phyloP scores from a whole-genome alignment of 257 asterid genomes.

The Solanum boliviense region DNA sequence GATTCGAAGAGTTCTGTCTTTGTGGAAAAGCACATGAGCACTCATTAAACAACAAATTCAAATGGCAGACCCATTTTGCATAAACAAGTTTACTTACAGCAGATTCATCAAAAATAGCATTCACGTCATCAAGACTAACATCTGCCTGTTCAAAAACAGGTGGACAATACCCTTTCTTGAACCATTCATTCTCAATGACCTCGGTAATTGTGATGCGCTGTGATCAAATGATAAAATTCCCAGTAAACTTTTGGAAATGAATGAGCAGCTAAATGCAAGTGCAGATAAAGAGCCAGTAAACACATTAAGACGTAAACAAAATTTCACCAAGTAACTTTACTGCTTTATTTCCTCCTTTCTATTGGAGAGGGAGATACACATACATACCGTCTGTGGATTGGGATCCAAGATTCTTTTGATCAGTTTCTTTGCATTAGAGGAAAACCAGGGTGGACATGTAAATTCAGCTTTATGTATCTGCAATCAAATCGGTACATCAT shows the following conservation, averaged over 20 bases:
- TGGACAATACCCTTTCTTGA: conserved; percentile 81
- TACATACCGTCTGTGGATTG: conserved; percentile 68
- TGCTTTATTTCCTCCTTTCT: neutral
- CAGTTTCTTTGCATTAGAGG: conserved; percentile 71
- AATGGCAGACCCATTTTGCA: neutral
- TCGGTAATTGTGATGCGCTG: conserved; percentile 80
- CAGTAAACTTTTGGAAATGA: neutral
- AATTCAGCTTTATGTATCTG: conserved; percentile 92
- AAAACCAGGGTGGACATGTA: conserved; percentile 85
- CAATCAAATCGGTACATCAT: conserved; percentile 13
- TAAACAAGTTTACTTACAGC: conserved; percentile 29
- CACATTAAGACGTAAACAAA: neutral
- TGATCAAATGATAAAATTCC: conserved; percentile 4
- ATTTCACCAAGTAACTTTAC: neutral
- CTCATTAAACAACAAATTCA: neutral
- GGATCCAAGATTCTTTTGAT: conserved; percentile 90
- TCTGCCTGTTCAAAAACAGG: conserved; percentile 75
- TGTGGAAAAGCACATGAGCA: neutral
- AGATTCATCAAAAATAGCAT: conserved; percentile 59
- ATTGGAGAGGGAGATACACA: neutral
- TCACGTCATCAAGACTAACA: conserved; percentile 72
- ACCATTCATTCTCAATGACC: conserved; percentile 86
- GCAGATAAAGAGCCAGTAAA: neutral
- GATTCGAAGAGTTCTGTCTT: conserved; percentile 52
- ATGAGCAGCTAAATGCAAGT: neutral